Base-by-base conservation (phyloP, 129 eudicot species). In the Erigeron canadensis region DNA sequence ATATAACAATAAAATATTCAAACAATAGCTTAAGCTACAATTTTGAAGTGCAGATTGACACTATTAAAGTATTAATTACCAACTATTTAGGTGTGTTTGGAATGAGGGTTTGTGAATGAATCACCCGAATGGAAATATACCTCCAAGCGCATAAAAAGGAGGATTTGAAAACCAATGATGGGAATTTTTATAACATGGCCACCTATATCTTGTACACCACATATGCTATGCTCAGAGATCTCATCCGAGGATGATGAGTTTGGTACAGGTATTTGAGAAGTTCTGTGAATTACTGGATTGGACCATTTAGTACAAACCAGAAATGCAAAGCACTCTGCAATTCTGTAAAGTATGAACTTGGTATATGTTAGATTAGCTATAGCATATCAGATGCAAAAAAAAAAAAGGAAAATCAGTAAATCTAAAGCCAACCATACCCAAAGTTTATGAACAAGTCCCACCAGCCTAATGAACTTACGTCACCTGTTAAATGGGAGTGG, bases 231-330 rank as follows among this genome's bases (percentile, higher is more conserved):
- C 17, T 80, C 86, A 7, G 80, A 55, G 23, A 74, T 75, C 42
- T 87, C 87, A 28, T 87, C 91, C 7, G 89, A 57, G 41, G 94
- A 83, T 34, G 91, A 83, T 60, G 95, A 74, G 63, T 81, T 79
- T 67, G 76, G 82, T 73, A 78, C 85, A 77, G 58, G 70, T 43
- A 79, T 78, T 16, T 55, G 72, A 61, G 91, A 79, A 63, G 61
- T 73, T 77, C 85, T 75, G 73, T 87, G 89, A 70, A 87, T 87
- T 59, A 77, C 50, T 13, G 97, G 97, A 75, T 91, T 91, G 21
- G 91, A 83, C 97, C 97, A 91, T 79, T 87, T 87, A 64, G 95
- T 91, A 78, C 97, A 91, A 80, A 91, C 95, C 75, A 88, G 97
- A 78, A 91, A 87, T 1, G 95, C 91, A 71, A 90, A 90, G 81